A percentile compares a stretch with the other conserved stretches of the same genome.
phyloP scores from a whole-genome alignment of 2,329 filamentous ascomycete species.

The Dactylellina cionopaga region DNA sequence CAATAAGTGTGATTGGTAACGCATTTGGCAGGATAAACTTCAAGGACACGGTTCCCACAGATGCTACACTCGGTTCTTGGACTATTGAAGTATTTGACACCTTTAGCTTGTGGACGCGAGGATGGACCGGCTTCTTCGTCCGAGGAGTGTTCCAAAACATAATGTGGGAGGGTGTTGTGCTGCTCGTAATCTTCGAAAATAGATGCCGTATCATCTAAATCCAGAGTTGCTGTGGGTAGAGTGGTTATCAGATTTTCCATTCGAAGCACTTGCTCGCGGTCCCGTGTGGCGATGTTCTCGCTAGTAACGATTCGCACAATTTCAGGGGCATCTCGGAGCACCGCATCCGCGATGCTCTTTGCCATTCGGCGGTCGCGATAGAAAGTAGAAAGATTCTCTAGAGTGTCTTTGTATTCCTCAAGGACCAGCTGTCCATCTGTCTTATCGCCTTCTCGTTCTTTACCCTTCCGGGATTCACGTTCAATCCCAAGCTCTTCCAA shows the following conservation, averaged over 20 bases:
- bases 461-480: conserved; percentile 14
- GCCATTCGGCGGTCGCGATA: conserved; percentile 32
- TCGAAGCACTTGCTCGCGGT: conserved; percentile 28
- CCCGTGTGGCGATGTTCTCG: conserved; percentile 4
- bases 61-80: conserved; percentile 23
- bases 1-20: conserved; percentile 23
- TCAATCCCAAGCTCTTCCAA: conserved; percentile 33
- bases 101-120: neutral
- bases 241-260: neutral
- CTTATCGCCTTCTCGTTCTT: conserved; percentile 1
- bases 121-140: conserved; percentile 7
- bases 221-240: neutral
- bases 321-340: conserved; percentile 4
- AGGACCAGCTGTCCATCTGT: conserved; percentile 24
- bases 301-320: conserved; percentile 12
- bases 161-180: neutral
- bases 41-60: conserved; percentile 2
- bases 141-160: neutral
- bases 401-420: conserved; percentile 16
- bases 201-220: conserved; percentile 11
- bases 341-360: conserved; percentile 29
- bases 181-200: conserved; percentile 21
- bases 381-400: conserved; percentile 15
- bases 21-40: neutral
- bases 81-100: conserved; percentile 5